Percentiles rank a stretch among this genome's conserved stretches.
phyloP scores from a whole-genome alignment of 352 stramenopile species.

The Phytophthora uliginosa region DNA sequence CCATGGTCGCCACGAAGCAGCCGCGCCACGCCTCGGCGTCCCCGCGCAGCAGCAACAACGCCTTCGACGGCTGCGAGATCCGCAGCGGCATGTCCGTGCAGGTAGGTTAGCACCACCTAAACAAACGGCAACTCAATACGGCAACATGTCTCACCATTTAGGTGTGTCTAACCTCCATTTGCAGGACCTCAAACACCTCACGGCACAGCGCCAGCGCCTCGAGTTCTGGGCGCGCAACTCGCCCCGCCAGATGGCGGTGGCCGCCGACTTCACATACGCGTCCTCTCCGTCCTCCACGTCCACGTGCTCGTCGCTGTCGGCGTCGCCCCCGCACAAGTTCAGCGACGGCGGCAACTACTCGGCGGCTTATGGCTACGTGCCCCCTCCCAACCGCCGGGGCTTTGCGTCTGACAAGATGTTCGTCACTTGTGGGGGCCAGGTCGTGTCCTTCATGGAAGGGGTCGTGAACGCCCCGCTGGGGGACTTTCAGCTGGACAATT shows the following conservation, averaged over 20 bases:
- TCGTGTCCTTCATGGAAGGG: conserved; percentile 88
- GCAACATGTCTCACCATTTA: neutral
- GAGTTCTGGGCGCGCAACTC: conserved; percentile 74
- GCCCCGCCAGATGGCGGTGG: conserved; percentile 41
- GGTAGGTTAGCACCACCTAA: conserved; percentile 20
- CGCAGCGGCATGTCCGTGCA: conserved; percentile 89
- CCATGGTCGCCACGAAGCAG: conserved; percentile 58
- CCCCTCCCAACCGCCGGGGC: conserved; percentile 28
- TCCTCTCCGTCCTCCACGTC: conserved; percentile 49
- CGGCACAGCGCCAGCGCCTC: conserved; percentile 81
- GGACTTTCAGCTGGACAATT: conserved; percentile 55
- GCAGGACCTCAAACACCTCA: conserved; percentile 85
- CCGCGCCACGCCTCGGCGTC: conserved; percentile 20
- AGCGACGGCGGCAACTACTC: conserved; percentile 31
- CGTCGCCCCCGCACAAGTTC: conserved; percentile 30
- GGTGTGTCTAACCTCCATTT: neutral
- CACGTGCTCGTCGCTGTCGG: conserved; percentile 43
- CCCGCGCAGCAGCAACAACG: conserved; percentile 30
- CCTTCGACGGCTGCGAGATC: conserved; percentile 65
- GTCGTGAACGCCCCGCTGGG: conserved; percentile 80
- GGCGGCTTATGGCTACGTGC: conserved; percentile 26
- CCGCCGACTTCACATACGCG: conserved; percentile 37
- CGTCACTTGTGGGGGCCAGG: conserved; percentile 81
- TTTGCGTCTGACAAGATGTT: conserved; percentile 74
- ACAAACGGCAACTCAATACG: neutral